Evolutionary conservation across 768 basidiomycete genomes (phyloP), one percentile per base, ranked within the genome.

Genomic region (Megacollybia marginata): DNA sequence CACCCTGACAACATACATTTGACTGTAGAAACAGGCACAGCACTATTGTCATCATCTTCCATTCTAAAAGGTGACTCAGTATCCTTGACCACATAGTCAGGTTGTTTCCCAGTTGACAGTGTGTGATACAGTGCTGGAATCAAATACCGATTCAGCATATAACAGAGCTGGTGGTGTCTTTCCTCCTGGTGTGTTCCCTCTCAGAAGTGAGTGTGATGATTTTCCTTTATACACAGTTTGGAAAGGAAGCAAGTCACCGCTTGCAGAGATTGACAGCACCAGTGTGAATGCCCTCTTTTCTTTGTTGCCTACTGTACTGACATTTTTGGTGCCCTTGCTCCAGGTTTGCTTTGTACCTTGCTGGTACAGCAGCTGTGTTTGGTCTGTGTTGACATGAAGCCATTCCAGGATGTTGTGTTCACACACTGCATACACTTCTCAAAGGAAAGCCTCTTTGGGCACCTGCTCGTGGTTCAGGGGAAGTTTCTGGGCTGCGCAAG

Each of bases 241-340:
- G 40, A 66, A 60, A 15, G 62, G 66, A 10, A 66, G 53, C 3
- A 61, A 33, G 2, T 48, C 48, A 15, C 65, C 61, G 18, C 42
- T 38, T 10, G 32, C 45, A 1, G 61, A 60, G 4, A 63, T 50
- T 10, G 48, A 54, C 10, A 60, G 54, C 12, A 62, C 20, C 2
- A 66, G n/a, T 1, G 65, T 66, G 53, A 66, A 62, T n/a, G 65
- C 65, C 1, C 59, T 42, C 48, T 66, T 66, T 53, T 66, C 65
- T 4, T 63, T 62, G 10, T 48, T 18, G 10, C 65, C 62, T 5
- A 58, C 35, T 10, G 52, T 45, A 2, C 50, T 18, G 31, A 66
- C 65, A 38, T 66, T 64, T 48, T 59, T 59, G 1, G 57, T 28
- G 2, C 62, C 60, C 1, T 12, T 54, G 9, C 35, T 53, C 33